Percentiles rank a stretch among this genome's conserved stretches.
Conservation (phyloP, 805 yeast species). For the Ogataea salicorniae region DNA sequence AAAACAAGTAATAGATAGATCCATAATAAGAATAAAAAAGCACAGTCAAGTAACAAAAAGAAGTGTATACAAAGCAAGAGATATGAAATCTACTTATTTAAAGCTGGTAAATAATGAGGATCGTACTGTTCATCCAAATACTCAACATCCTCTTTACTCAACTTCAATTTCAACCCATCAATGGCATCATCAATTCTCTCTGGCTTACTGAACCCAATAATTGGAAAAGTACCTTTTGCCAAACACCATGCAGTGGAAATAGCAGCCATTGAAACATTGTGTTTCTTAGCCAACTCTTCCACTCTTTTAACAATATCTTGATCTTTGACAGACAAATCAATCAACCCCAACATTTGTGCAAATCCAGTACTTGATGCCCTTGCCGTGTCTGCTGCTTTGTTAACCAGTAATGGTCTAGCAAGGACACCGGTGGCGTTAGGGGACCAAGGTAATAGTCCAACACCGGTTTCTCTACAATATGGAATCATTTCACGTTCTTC, state of each 20-base stretch:
- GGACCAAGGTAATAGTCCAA: slow-evolving; percentile 59
- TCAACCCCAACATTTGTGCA: slow-evolving; percentile 9
- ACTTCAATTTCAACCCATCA: slow-evolving; percentile 33
- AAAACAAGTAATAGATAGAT: too few relatives aligned
- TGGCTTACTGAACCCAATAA: slow-evolving; percentile 45
- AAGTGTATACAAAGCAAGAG: too few relatives aligned
- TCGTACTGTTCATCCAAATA: slow-evolving; percentile 35
- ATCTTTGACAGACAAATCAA: slow-evolving; percentile 7
- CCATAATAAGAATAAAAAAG: too few relatives aligned
- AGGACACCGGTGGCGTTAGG: slow-evolving; percentile 55
- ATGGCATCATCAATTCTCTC: slow-evolving; percentile 49
- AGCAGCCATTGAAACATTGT: slow-evolving; percentile 44
- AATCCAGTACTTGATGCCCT: not conserved
- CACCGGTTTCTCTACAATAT: slow-evolving; percentile 46
- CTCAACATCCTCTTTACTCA: slow-evolving; percentile 33
- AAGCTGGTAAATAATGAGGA: not conserved
- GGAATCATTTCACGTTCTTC: slow-evolving; percentile 61
- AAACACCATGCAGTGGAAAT: slow-evolving; percentile 49
- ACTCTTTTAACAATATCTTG: slow-evolving; percentile 36
- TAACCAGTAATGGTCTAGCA: slow-evolving; percentile 37
- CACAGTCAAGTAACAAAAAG: too few relatives aligned
- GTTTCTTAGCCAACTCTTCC: slow-evolving; percentile 45
- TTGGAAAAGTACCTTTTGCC: slow-evolving; percentile 43
- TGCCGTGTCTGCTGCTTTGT: slow-evolving; percentile 2
- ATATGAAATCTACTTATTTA: not conserved